Base-by-base conservation (phyloP, 352 stramenopile species). In the Phytophthora pini region DNA sequence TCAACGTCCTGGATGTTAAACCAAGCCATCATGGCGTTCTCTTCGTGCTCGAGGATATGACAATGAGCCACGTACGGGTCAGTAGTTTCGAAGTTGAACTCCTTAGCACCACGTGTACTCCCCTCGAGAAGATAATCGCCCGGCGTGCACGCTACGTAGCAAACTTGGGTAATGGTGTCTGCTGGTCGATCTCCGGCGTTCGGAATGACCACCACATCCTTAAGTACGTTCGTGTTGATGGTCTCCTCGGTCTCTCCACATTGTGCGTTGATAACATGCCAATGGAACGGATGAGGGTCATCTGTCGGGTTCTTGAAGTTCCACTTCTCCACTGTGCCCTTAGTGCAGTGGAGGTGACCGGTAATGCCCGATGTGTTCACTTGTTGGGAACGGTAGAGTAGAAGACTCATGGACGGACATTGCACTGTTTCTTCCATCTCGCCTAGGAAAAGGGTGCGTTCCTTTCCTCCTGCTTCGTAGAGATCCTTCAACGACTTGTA, bases 271-370 rank as follows among this genome's bases (percentile, higher is more conserved):
- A 93, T 75, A 41, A 93, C 67, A 56, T 90, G 84, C 84, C 84
- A 93, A 50, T 93, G 84, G 76, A 93, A 93, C 44, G 84, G 84
- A 38, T 93, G 84, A 36, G 81, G 74, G 55, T 93, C 84, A 41
- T 90, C 84, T 89, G 24, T 26, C 24, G 24, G 24, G 24, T 26
- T 26, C 24, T 26, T 74, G 73, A 93, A 93, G 53, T 88, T 76
- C 84, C 84, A 93, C 39, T 88, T 87, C 67, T 93, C 84, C 12
- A 93, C 84, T 53, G 84, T 90, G 29, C 82, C 84, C 58, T 82
- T 84, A 32, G 82, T 89, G 63, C 84, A 93, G 32, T 77, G 57
- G 32, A 90, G 57, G 39, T 64, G 68, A 8, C 61, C 73, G 29
- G 58, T 79, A 40, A 78, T 76, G 26, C 57, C 76, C 44, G 74